phyloP scores from a whole-genome alignment of 2,329 filamentous ascomycete genomes.

The Dryadomyces quercus-mongolicae region DNA sequence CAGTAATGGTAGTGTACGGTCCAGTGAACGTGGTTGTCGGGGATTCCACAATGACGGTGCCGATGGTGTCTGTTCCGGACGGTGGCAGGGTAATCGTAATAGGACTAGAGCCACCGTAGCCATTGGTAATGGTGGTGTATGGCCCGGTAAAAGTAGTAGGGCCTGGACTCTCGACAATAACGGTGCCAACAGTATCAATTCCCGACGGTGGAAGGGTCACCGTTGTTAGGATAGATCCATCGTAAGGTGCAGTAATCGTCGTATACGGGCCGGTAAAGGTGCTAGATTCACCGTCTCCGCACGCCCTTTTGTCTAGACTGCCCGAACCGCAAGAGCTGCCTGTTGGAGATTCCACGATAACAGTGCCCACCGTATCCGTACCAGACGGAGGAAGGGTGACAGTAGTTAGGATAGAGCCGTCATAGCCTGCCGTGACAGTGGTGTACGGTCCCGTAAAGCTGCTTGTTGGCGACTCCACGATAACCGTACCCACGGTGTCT shows the following conservation, averaged over 20 bases:
- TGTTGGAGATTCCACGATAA: not conserved
- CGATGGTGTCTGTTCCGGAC: slow-evolving; percentile 2
- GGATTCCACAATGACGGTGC: slow-evolving; percentile 9
- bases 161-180: not conserved
- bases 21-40: not conserved
- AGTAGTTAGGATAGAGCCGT: not conserved
- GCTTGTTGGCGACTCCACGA: not conserved
- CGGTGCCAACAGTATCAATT: not conserved
- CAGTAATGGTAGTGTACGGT: slow-evolving; percentile 2
- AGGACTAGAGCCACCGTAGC: slow-evolving; percentile 4
- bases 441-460: slow-evolving; percentile 1
- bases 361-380: slow-evolving; percentile 21
- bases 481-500: not conserved
- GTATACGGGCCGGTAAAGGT: not conserved
- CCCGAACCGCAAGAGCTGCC: too few species aligned
- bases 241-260: not conserved
- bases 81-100: slow-evolving; percentile 7
- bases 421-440: slow-evolving; percentile 2
- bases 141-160: slow-evolving; percentile 3
- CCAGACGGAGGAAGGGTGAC: slow-evolving; percentile 31
- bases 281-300: too few species aligned
- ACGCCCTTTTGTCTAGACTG: too few species aligned
- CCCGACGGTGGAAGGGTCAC: slow-evolving; percentile 8
- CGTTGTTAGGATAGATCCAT: slow-evolving; percentile 7
- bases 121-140: slow-evolving; percentile 7